Percentiles rank a stretch among this genome's conserved stretches.
phyloP scores from a whole-genome alignment of 1,284 basidiomycete species.

The Rhodofomes roseus region DNA sequence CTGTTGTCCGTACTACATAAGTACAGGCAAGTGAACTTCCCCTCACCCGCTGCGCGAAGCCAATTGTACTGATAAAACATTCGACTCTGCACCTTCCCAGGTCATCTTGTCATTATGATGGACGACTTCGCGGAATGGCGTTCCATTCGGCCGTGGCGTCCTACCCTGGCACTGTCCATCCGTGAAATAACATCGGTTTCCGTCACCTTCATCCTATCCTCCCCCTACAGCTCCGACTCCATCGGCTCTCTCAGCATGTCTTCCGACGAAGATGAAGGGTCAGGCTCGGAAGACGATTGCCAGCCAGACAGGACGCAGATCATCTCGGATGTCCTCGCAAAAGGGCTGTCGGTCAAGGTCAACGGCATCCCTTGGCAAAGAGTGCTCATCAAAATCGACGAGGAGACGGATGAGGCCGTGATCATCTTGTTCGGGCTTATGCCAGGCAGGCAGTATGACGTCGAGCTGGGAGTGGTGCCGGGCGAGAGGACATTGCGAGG shows the following conservation, averaged over 20 bases:
- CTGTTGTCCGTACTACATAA: too few species aligned
- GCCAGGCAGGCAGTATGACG: conserved; percentile 77
- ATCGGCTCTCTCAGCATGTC: conserved; percentile 42
- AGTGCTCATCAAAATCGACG: conserved; percentile 72
- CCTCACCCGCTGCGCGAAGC: too few species aligned
- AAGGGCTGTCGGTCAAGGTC: conserved; percentile 73
- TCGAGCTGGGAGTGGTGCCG: conserved; percentile 71
- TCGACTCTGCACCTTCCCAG: not conserved
- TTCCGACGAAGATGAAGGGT: conserved; percentile 40
- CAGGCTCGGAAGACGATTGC: conserved; percentile 29
- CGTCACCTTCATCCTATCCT: conserved; percentile 71
- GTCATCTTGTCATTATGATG: not conserved
- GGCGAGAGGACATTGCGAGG: conserved; percentile 47
- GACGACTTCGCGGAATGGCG: conserved; percentile 45
- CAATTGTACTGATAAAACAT: too few species aligned
- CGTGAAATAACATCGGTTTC: conserved; percentile 80
- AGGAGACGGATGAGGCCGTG: conserved; percentile 72
- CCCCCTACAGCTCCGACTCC: conserved; percentile 33
- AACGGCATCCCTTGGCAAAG: conserved; percentile 73
- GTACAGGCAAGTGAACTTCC: too few species aligned
- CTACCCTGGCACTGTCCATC: conserved; percentile 62
- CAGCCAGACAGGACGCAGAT: conserved; percentile 32
- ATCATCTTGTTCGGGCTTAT: conserved; percentile 79
- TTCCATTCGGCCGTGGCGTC: conserved; percentile 71
- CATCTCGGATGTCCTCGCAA: conserved; percentile 63